A percentile compares a stretch with the other conserved stretches of the same genome.
phyloP scores from a whole-genome alignment of 441 rosid genomes.

The Populus hybrid region DNA sequence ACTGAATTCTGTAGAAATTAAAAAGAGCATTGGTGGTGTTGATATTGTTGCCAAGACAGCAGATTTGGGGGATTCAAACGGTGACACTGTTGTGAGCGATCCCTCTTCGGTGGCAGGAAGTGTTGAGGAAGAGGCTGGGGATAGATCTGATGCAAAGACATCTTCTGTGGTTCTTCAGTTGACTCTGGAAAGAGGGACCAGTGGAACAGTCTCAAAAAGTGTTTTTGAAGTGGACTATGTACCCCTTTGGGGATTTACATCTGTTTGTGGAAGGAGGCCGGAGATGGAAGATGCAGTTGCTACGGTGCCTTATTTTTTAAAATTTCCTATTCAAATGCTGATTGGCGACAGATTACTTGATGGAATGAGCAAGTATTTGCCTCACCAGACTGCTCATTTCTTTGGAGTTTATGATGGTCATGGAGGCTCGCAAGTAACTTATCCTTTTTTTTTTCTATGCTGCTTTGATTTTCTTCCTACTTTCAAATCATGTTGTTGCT shows the following conservation, averaged over 20 bases:
- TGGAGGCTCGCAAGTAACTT: conserved; percentile 80
- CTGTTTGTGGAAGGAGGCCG: conserved; percentile 80
- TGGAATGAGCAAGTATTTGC: conserved; percentile 44
- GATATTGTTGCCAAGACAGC: conserved; percentile 37
- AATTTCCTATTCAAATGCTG: conserved; percentile 74
- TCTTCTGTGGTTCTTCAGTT: conserved; percentile 39
- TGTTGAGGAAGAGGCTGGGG: conserved; percentile 41
- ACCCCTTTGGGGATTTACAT: conserved; percentile 82
- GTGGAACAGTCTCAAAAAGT: conserved; percentile 44
- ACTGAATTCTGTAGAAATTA: conserved; percentile 33
- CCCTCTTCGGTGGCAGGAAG: conserved; percentile 34
- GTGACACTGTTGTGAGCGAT: conserved; percentile 28
- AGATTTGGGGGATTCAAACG: conserved; percentile 38
- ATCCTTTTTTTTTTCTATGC: background rate
- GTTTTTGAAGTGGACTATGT: conserved; percentile 78
- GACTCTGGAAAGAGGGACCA: conserved; percentile 37
- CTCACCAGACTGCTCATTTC: conserved; percentile 70
- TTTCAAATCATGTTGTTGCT: background rate
- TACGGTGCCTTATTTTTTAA: conserved; percentile 52
- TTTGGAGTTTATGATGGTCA: conserved; percentile 96
- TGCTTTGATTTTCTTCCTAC: background rate
- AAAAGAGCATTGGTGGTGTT: conserved; percentile 35
- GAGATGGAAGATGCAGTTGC: conserved; percentile 95
- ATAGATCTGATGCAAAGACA: conserved; percentile 34
- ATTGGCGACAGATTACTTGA: conserved; percentile 47